phyloP scores from a whole-genome alignment of 2,329 filamentous ascomycete species.

The Alternaria sp. region DNA sequence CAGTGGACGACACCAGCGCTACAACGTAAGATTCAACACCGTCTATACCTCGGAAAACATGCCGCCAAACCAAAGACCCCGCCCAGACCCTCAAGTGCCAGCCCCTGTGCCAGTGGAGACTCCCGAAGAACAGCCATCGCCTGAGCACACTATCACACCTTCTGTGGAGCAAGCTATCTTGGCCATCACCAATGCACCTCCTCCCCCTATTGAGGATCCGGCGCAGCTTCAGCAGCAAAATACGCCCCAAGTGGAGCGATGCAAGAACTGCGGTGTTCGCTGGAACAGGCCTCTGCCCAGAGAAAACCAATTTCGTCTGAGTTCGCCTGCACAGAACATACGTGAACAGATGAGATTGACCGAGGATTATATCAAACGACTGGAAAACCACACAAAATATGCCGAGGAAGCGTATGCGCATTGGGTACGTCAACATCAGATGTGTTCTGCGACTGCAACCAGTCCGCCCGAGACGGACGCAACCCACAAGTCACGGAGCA shows the following conservation, averaged over 20 bases:
- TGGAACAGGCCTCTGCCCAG: slow-evolving; percentile 33
- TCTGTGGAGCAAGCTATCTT: slow-evolving; percentile 20
- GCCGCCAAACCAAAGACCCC: slow-evolving; percentile 29
- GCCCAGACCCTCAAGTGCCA: slow-evolving; percentile 26
- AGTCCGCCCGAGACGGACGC: slow-evolving; percentile 16
- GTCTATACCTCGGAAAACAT: slow-evolving; percentile 30
- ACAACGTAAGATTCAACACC: slow-evolving; percentile 39
- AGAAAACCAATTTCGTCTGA: slow-evolving; percentile 17
- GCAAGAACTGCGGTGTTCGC: slow-evolving; percentile 30
- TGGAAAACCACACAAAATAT: slow-evolving; percentile 28
- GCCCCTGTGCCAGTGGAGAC: slow-evolving; percentile 13
- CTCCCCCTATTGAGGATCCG: slow-evolving; percentile 12
- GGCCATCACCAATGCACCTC: slow-evolving; percentile 3
- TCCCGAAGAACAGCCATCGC: slow-evolving; percentile 16
- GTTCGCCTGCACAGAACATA: slow-evolving; percentile 28
- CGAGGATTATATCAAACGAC: slow-evolving; percentile 28
- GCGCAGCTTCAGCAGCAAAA: slow-evolving; percentile 19
- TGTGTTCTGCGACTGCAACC: slow-evolving; percentile 8
- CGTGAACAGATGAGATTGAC: slow-evolving; percentile 25
- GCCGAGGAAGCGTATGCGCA: slow-evolving; percentile 29
- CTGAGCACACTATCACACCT: slow-evolving; percentile 15
- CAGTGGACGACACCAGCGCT: slow-evolving; percentile 32
- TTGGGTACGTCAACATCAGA: slow-evolving; percentile 15
- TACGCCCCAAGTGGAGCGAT: slow-evolving; percentile 33
- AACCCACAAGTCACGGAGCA: slow-evolving; percentile 16